phyloP scores from a whole-genome alignment of 768 basidiomycete genomes.

The Tubosaeta brunneosetosa region DNA sequence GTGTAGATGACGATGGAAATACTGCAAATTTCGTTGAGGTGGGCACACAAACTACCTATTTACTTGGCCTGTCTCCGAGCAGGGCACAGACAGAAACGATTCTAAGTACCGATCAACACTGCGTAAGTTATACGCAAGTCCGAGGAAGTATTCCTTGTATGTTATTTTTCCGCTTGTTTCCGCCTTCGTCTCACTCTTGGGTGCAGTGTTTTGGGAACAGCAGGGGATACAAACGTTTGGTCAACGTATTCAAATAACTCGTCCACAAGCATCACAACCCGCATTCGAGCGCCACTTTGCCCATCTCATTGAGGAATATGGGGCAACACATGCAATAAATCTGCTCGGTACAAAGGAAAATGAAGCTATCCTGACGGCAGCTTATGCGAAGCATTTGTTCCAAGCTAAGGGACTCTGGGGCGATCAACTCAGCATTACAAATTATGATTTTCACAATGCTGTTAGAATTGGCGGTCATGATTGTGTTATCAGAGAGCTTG shows the following conservation, averaged over 20 bases:
- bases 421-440: conserved; percentile 71
- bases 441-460: conserved; percentile 91
- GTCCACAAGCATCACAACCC: conserved; percentile 93
- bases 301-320: conserved; percentile 83
- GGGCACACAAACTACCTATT: conserved; percentile 18
- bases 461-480: conserved; percentile 85
- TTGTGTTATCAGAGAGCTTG: conserved; percentile 69
- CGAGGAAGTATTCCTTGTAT: conserved; percentile 92
- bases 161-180: conserved; percentile 26
- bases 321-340: conserved; percentile 82
- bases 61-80: conserved; percentile 5
- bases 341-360: conserved; percentile 90
- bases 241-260: conserved; percentile 89
- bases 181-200: conserved; percentile 9
- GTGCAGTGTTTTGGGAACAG: conserved; percentile 96
- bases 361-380: conserved; percentile 75
- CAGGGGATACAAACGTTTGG: conserved; percentile 94
- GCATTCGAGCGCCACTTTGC: conserved; percentile 95
- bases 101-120: conserved; percentile 80
- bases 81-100: conserved; percentile 79
- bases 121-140: conserved; percentile 89
- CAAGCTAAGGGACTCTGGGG: conserved; percentile 58
- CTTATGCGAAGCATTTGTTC: conserved; percentile 79
- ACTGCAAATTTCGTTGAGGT: conserved; percentile 97
- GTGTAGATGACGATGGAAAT: conserved; percentile 93